Conservation (phyloP, 495 filamentous ascomycete genomes). For the Pseudoneurospora amorphoporcata region DNA sequence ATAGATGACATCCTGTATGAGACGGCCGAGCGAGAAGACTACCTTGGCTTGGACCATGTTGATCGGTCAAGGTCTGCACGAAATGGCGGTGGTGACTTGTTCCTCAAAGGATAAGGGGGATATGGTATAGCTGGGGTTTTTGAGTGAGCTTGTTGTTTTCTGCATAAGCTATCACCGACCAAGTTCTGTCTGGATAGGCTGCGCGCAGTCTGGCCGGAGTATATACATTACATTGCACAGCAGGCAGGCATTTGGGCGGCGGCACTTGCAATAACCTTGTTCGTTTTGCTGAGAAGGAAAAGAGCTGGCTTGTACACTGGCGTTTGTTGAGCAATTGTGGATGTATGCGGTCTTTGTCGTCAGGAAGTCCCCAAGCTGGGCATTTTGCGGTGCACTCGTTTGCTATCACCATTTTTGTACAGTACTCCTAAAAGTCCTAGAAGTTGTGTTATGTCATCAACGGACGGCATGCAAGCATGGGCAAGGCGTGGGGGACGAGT, state of each 20-base stretch:
- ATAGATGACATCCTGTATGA: conserved; percentile 79
- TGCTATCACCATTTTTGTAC: background rate
- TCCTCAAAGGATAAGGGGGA: conserved; percentile 37
- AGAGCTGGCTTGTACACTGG: background rate
- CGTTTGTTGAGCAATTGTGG: background rate
- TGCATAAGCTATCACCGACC: background rate
- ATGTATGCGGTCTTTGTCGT: background rate
- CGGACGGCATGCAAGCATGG: background rate
- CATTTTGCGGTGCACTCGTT: background rate
- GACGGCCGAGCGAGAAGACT: conserved; percentile 59
- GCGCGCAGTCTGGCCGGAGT: background rate
- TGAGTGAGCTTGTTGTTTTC: background rate
- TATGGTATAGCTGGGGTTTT: background rate
- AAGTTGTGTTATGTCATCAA: background rate
- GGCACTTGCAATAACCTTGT: background rate
- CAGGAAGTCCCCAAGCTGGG: background rate
- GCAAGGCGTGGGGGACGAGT: background rate
- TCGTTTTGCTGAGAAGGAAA: background rate
- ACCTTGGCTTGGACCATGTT: conserved; percentile 81
- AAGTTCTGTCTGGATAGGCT: background rate
- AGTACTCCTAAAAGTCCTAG: background rate
- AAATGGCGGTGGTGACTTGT: conserved; percentile 45
- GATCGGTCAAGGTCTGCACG: conserved; percentile 51
- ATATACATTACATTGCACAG: background rate
- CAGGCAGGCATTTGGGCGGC: background rate